Evolutionary conservation across 2,329 filamentous ascomycete genomes (phyloP).

Genomic region (Sclerotinia spermophila): DNA sequence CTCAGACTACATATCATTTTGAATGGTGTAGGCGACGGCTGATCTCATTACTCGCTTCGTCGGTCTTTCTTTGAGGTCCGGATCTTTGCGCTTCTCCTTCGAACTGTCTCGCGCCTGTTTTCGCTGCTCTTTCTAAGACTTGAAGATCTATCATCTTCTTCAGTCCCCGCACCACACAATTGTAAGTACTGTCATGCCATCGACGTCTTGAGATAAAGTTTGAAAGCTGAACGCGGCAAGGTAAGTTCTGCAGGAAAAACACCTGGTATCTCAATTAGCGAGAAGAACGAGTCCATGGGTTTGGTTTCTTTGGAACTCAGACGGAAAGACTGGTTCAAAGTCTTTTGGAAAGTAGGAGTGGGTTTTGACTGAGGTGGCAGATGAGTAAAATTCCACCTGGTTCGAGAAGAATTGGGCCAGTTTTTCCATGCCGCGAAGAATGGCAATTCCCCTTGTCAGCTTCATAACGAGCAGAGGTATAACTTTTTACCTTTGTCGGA

Average conservation of each 20-base stretch:
- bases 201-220: no score
- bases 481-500: neutral
- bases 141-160: no score
- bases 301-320: neutral
- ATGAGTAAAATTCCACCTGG: rapidly evolving
- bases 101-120: no score
- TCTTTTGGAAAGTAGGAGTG: neutral
- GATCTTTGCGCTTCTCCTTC: no score
- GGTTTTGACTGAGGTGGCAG: neutral
- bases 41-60: no score
- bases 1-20: no score
- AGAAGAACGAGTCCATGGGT: neutral
- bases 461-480: neutral
- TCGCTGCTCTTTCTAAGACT: no score
- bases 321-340: neutral
- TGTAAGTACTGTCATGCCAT: no score
- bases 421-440: neutral
- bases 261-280: neutral
- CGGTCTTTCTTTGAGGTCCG: no score
- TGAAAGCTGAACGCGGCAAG: neutral
- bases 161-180: no score
- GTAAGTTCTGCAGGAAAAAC: neutral
- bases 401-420: neutral
- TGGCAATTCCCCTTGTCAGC: neutral
- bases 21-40: no score